Evolutionary conservation across 2,329 filamentous ascomycete genomes (phyloP).

Genomic region (Colletotrichum cereale): DNA sequence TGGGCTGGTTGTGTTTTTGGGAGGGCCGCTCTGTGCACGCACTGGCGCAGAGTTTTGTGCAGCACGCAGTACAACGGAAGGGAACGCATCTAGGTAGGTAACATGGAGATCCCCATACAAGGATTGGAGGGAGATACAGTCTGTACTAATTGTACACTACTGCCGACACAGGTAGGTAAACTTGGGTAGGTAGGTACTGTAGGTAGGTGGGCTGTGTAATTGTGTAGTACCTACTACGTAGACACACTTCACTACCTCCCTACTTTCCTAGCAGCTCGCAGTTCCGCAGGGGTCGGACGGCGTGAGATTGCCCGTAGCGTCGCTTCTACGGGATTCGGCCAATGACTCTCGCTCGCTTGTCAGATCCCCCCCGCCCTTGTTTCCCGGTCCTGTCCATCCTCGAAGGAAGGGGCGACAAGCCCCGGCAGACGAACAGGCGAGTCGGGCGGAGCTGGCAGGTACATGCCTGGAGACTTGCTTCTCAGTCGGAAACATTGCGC

Average conservation of each 20-base stretch:
- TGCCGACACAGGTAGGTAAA: too few species aligned
- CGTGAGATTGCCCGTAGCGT: constrained; percentile 35
- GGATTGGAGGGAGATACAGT: constrained; percentile 13
- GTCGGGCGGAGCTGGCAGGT: background rate
- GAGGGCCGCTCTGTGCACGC: constrained; percentile 36
- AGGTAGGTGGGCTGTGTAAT: too few species aligned
- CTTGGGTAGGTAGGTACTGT: too few species aligned
- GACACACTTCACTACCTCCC: too few species aligned
- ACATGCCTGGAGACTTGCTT: background rate
- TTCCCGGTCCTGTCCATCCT: background rate
- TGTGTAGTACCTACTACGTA: too few species aligned
- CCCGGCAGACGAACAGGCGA: constrained; percentile 14
- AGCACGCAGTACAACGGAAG: constrained; percentile 5
- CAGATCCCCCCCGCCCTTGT: constrained; percentile 20
- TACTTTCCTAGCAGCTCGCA: background rate
- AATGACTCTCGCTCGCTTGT: constrained; percentile 24
- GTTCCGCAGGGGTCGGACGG: constrained; percentile 20
- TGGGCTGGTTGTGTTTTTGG: background rate
- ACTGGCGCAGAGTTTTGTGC: constrained; percentile 17
- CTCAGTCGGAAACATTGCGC: background rate
- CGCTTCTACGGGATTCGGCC: background rate
- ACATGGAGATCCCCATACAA: background rate
- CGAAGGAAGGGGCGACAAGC: constrained; percentile 33
- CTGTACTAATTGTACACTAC: too few species aligned
- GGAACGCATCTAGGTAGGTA: background rate